A percentile compares a stretch with the other conserved stretches of the same genome.
Evolutionary conservation across 129 eudicot genomes (phyloP).

Genomic region (Smallanthus sonchifolius): DNA sequence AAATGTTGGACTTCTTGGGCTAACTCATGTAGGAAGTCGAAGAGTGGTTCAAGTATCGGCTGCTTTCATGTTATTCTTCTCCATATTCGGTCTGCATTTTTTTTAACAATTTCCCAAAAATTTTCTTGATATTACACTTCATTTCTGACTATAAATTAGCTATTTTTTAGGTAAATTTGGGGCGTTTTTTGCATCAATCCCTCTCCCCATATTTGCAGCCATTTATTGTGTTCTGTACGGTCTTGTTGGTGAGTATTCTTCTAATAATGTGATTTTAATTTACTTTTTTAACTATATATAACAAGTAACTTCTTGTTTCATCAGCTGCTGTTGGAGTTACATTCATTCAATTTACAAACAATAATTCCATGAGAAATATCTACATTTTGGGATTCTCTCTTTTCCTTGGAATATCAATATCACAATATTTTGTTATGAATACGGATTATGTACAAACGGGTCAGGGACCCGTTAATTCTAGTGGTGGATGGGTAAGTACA

Average conservation of each 20-base stretch:
- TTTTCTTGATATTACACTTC: not conserved
- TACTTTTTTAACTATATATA: not conserved
- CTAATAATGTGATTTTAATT: not conserved
- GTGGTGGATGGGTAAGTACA: slow-evolving; percentile 80
- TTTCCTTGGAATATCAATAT: slow-evolving; percentile 89
- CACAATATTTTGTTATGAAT: slow-evolving; percentile 75
- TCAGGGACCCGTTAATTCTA: slow-evolving; percentile 65
- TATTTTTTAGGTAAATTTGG: slow-evolving; percentile 85
- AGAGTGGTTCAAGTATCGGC: slow-evolving; percentile 92
- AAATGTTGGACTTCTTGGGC: slow-evolving; percentile 92
- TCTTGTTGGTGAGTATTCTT: slow-evolving; percentile 70
- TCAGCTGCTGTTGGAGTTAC: slow-evolving; percentile 92
- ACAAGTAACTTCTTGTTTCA: slow-evolving; percentile 8
- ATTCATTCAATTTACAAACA: slow-evolving; percentile 78
- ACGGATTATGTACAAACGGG: slow-evolving; percentile 44
- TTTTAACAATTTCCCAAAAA: not conserved
- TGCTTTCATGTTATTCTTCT: slow-evolving; percentile 94
- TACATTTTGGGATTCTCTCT: slow-evolving; percentile 74
- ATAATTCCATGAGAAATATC: slow-evolving; percentile 85
- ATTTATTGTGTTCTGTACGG: slow-evolving; percentile 82
- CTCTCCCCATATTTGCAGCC: slow-evolving; percentile 86
- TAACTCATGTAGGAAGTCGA: slow-evolving; percentile 93
- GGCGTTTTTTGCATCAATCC: slow-evolving; percentile 93
- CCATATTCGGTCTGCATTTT: slow-evolving; percentile 70
- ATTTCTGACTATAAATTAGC: slow-evolving; percentile 8